Evolutionary conservation across 352 stramenopile genomes (phyloP).

Genomic region (Phytopythium chamaehyphon): DNA sequence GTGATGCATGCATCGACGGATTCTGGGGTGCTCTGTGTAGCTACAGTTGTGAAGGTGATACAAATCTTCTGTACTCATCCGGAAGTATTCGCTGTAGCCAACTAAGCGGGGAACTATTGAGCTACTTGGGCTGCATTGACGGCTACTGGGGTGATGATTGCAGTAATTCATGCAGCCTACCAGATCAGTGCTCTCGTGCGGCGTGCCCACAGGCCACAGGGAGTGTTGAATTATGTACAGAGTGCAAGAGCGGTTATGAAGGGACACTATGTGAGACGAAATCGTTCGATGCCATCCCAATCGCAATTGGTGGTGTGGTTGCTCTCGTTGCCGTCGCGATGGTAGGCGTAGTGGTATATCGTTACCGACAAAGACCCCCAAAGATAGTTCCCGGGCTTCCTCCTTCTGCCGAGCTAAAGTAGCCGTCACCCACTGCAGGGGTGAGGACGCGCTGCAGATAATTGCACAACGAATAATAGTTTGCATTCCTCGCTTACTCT

Average conservation of each 20-base stretch:
- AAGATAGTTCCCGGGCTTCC: too few species aligned
- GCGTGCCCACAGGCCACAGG: not conserved
- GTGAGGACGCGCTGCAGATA: too few species aligned
- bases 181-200: not conserved
- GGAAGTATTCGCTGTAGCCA: not conserved
- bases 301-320: too few species aligned
- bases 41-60: too few species aligned
- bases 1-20: not conserved
- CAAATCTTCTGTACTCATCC: not conserved
- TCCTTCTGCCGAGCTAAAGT: too few species aligned
- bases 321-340: too few species aligned
- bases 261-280: not conserved
- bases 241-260: not conserved
- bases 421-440: too few species aligned
- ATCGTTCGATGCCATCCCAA: not conserved
- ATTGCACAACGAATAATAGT: too few species aligned
- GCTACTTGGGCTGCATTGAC: not conserved
- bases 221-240: not conserved
- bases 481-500: too few species aligned
- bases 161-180: not conserved
- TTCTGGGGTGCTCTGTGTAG: too few species aligned
- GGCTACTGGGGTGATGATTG: conserved; percentile 2
- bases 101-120: not conserved
- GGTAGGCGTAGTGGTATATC: too few species aligned
- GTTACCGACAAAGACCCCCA: too few species aligned